A percentile compares a stretch with the other conserved stretches of the same genome.
Conservation (phyloP, 495 filamentous ascomycete genomes). For the Aspergillus coremiiformis region DNA sequence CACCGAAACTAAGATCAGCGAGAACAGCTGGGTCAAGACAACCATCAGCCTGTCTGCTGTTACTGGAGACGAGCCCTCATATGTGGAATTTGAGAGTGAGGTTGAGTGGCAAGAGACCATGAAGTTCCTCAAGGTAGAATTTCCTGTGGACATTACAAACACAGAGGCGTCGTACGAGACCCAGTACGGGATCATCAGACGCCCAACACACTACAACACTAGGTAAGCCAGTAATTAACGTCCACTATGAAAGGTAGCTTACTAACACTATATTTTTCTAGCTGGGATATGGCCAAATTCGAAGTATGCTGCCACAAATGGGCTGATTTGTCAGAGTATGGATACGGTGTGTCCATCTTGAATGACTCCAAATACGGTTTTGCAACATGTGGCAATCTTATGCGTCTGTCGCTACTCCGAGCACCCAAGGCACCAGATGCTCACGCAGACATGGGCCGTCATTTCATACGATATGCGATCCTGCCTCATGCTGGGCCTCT, state of each 20-base stretch:
- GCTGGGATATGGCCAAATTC: conserved; percentile 99
- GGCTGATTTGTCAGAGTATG: conserved; percentile 89
- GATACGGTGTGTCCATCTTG: conserved; percentile 86
- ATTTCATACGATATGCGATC: conserved; percentile 86
- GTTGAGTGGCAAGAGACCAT: conserved; percentile 91
- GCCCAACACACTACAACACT: conserved; percentile 94
- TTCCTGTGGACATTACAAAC: conserved; percentile 86
- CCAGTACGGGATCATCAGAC: conserved; percentile 78
- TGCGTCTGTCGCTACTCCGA: conserved; percentile 84
- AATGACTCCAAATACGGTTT: conserved; percentile 98
- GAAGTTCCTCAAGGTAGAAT: conserved; percentile 99
- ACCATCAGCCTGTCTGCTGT: conserved; percentile 71
- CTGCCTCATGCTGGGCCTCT: conserved; percentile 73
- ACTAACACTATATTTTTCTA: conserved; percentile 22
- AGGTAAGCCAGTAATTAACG: conserved; percentile 34
- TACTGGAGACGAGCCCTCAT: conserved; percentile 54
- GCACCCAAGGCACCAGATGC: conserved; percentile 95
- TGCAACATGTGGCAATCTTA: conserved; percentile 80
- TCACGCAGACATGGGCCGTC: conserved; percentile 91
- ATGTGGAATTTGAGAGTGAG: conserved; percentile 70
- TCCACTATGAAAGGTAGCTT: conserved; percentile 1
- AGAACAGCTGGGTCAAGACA: conserved; percentile 79
- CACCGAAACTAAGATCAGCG: conserved; percentile 78
- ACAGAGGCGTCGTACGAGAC: conserved; percentile 96
- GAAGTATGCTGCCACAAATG: conserved; percentile 98